Percentiles rank a stretch among this genome's conserved stretches.
Evolutionary conservation across 2,329 filamentous ascomycete genomes (phyloP).

Genomic region (Cercospora zeae-maydis): DNA sequence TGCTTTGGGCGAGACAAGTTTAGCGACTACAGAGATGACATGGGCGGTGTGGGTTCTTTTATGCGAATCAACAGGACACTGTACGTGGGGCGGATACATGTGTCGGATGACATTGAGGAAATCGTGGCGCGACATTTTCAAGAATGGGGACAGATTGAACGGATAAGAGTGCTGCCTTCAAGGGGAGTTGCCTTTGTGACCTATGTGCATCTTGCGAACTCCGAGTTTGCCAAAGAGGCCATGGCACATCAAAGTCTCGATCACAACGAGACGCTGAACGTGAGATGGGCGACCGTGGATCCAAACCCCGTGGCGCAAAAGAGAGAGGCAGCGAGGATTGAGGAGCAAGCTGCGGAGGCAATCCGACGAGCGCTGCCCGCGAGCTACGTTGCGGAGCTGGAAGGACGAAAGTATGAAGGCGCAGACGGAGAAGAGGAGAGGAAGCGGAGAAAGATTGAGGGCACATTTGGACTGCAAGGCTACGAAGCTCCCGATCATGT

Average conservation of each 20-base stretch:
- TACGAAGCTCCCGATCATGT: conserved; percentile 94
- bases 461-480: conserved; percentile 80
- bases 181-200: conserved; percentile 94
- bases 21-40: conserved; percentile 90
- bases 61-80: conserved; percentile 90
- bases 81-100: conserved; percentile 90
- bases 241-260: conserved; percentile 95
- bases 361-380: conserved; percentile 82
- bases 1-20: conserved; percentile 94
- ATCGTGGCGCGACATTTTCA: conserved; percentile 91
- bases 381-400: conserved; percentile 88
- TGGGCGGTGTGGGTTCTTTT: conserved; percentile 94
- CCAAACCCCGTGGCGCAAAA: conserved; percentile 95
- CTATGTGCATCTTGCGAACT: conserved; percentile 84
- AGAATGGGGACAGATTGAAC: conserved; percentile 92
- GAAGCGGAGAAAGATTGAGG: conserved; percentile 86
- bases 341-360: conserved; percentile 94
- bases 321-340: conserved; percentile 79
- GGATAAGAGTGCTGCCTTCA: conserved; percentile 78
- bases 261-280: conserved; percentile 88
- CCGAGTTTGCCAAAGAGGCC: conserved; percentile 75
- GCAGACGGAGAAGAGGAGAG: conserved; percentile 68
- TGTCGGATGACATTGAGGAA: conserved; percentile 95
- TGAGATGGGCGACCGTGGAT: conserved; percentile 94
- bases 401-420: conserved; percentile 59